A percentile compares a stretch with the other conserved stretches of the same genome.
Conservation (phyloP, 2,329 filamentous ascomycete species). For the Simplicillium aogashimaense region DNA sequence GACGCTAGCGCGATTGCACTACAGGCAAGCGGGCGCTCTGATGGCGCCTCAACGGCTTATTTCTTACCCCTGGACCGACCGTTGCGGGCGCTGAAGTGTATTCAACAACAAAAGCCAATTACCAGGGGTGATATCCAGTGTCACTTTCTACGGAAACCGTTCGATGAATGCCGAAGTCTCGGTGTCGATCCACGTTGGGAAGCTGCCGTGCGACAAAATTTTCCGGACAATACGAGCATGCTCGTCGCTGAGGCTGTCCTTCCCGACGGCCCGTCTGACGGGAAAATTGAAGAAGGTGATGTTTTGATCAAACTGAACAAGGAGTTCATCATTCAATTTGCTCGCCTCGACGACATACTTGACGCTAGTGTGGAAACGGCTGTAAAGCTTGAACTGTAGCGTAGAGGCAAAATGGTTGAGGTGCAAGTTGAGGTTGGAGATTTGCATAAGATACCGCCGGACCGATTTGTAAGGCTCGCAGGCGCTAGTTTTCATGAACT, state of each 20-base stretch:
- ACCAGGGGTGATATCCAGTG: slow-evolving; percentile 93
- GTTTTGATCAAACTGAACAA: slow-evolving; percentile 88
- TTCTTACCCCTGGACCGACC: slow-evolving; percentile 73
- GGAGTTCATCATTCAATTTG: slow-evolving; percentile 85
- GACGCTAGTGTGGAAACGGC: slow-evolving; percentile 74
- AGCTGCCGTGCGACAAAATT: slow-evolving; percentile 67
- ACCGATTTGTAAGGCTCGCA: slow-evolving; percentile 87
- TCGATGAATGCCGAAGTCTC: slow-evolving; percentile 87
- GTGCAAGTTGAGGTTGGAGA: slow-evolving; percentile 79
- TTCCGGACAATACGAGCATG: slow-evolving; percentile 93
- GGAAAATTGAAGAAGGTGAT: slow-evolving; percentile 86
- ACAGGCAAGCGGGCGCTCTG: slow-evolving; percentile 85
- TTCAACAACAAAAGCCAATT: slow-evolving; percentile 65
- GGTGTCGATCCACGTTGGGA: slow-evolving; percentile 57
- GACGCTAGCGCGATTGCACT: slow-evolving; percentile 52
- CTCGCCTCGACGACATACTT: slow-evolving; percentile 80
- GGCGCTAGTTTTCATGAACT: slow-evolving; percentile 91
- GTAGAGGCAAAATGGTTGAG: slow-evolving; percentile 78
- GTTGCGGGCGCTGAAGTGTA: slow-evolving; percentile 72
- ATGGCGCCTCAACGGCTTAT: slow-evolving; percentile 94
- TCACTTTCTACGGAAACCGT: slow-evolving; percentile 92
- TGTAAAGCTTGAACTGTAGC: slow-evolving; percentile 75
- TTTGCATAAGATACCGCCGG: slow-evolving; percentile 87
- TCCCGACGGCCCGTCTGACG: slow-evolving; percentile 77
- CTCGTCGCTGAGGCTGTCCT: slow-evolving; percentile 92